Evolutionary conservation across 2,329 filamentous ascomycete genomes (phyloP), one percentile per base, ranked within the genome.

Genomic region (Hypoxylon sp.): DNA sequence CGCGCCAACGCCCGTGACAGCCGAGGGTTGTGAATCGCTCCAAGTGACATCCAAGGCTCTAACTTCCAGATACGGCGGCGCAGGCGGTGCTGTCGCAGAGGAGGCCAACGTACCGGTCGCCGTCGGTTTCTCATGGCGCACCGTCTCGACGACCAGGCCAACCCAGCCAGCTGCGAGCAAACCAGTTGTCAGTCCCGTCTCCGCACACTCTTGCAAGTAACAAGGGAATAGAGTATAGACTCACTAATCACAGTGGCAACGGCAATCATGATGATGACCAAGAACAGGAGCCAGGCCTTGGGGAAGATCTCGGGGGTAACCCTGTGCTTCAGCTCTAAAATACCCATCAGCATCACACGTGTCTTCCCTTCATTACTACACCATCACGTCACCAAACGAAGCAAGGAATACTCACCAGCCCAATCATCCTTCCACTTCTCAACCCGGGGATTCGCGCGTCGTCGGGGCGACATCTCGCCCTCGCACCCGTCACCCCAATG

Each of bases 121-220:
- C 5, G 48, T 40, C n/a, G 55, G 11, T 1, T 30, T 12, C 20
- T 67, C 14, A 30, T 68, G 65, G 28, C 20, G 32, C 8, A 60
- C 18, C 1, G 70, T 70, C 22, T 70, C 70, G n/a, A 50, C 50
- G 6, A 62, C 38, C 4, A 73, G 26, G 22, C 67, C 60, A n/a
- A 54, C 66, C 72, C 71, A 73, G 14, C 72, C 67, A 54, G 65
- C 71, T 72, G 16, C 12, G 33, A 9, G 38, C 16, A 42, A 26
- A 33, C n/a, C 12, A 20, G 2, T 16, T 11, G 36, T 65, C 38
- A 65, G 62, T 46, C 32, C 28, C 20, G 3, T n/a, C 40, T n/a
- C n/a, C 4, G 11, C 4, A 30, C 36, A 22, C 18, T 12, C 8
- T 32, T 33, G 14, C 1, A 7, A 4, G 11, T 20, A 16, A 14